A percentile compares a stretch with the other conserved stretches of the same genome.
These are phyloP conservation scores for Bondarzewia mesenterica DNA, from an alignment of 1,284 basidiomycete species.

Conservation along the genomic window DNA sequence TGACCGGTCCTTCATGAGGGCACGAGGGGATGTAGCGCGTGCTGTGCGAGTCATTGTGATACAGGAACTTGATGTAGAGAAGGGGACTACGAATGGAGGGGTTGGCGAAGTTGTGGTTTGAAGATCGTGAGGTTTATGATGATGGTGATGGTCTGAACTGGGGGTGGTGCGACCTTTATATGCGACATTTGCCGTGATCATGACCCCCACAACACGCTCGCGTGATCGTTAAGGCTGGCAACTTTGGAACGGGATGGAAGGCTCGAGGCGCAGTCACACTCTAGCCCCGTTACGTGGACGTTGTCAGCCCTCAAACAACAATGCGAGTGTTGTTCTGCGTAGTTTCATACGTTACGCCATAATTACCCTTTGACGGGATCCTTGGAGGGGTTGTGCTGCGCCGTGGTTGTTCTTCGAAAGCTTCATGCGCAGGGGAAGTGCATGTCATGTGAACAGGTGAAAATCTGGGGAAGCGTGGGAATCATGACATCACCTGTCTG, in stretches of 20 bases:
- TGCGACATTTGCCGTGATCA: neutral
- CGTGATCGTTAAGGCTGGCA: neutral
- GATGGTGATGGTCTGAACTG: neutral
- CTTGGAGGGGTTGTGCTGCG: neutral
- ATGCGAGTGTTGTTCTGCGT: neutral
- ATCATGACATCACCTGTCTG: neutral
- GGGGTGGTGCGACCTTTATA: neutral
- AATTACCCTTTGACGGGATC: neutral
- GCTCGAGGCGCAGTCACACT: neutral
- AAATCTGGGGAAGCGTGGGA: neutral
- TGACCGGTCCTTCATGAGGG: conserved; percentile 70
- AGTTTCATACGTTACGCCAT: neutral
- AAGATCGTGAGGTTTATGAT: neutral
- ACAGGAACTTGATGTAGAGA: no score
- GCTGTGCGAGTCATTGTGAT: conserved; percentile 80
- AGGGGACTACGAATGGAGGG: neutral
- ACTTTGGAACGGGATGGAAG: neutral
- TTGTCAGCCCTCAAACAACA: no score
- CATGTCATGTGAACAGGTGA: neutral
- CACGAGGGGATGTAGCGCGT: conserved; percentile 66
- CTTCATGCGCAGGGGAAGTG: neutral
- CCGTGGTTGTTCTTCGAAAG: no score
- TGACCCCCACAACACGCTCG: neutral
- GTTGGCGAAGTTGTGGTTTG: neutral
- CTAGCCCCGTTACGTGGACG: no score